Evolutionary conservation across 2,329 filamentous ascomycete genomes (phyloP), one percentile per base, ranked within the genome.

Genomic region (Cladophialophora bantiana): DNA sequence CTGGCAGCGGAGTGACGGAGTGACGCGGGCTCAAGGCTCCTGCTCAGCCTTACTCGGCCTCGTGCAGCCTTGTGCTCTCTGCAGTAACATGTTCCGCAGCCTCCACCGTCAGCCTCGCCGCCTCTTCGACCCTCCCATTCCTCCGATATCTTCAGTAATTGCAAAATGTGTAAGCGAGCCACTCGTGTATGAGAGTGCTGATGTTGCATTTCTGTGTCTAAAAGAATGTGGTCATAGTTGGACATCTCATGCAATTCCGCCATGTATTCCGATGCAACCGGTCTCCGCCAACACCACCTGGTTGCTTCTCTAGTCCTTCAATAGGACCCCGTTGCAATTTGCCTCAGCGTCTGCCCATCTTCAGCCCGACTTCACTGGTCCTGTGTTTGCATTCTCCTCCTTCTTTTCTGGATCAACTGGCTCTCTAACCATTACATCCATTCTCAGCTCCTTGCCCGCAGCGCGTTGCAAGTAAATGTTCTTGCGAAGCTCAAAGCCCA

Each of bases 361-460:
- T 54, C 59, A 54, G 18, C 48, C 48, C 15, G 48, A 40, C 52
- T 55, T 68, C 36, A 53, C 13, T 10, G 57, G 13, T 10, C 31
- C 59, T 7, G 31, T n/a, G 13, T 53, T 60, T 12, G 7, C 45
- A 45, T 32, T 52, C 53, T 60, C 59, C 55, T 66, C 55, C 7
- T 38, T 34, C 15, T 40, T 31, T 20, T 40, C 18, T 26, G 34
- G 34, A 36, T 18, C 20, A 15, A 59, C 58, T 40, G 91, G 90
- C 82, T 93, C 90, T 67, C 91, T 84, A 60, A 94, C 89, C 92
- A 96, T 96, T 79, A 93, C 90, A 75, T 91, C 90, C 77, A 94
- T 81, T 65, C 83, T 83, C 34, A 89, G 86, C 34, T 70, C 66
- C 32, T 73, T 59, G 67, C 84, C 81, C 34, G 78, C 77, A 9